Evolutionary conservation across 352 stramenopile species (phyloP).

Genomic region (Sclerospora graminicola): DNA sequence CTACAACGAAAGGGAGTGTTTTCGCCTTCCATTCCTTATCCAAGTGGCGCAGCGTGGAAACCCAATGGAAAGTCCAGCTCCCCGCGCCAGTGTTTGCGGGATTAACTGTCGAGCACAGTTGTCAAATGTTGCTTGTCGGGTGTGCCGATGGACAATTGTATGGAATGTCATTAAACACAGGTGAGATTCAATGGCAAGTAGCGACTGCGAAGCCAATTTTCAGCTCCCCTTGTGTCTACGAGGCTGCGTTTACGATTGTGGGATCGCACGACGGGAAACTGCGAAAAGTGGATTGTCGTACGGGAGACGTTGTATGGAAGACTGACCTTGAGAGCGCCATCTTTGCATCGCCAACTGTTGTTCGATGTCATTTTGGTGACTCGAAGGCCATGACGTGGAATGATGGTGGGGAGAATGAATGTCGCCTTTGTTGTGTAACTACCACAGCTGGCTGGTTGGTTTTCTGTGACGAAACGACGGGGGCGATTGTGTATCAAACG

Average conservation of each 20-base stretch:
- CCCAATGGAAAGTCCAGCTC: constrained; percentile 21
- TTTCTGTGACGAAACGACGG: constrained; percentile 33
- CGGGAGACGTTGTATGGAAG: constrained; percentile 27
- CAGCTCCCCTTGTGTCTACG: constrained; percentile 40
- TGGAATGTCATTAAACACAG: constrained; percentile 16
- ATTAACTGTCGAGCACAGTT: constrained; percentile 13
- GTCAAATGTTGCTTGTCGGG: constrained; percentile 24
- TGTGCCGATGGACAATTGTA: constrained; percentile 45
- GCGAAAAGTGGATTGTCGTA: constrained; percentile 22
- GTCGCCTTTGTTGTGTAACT: constrained; percentile 28
- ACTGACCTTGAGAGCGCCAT: constrained; percentile 20
- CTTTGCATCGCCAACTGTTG: constrained; percentile 36
- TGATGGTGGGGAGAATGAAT: neutral
- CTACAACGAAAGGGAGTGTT: constrained; percentile 31
- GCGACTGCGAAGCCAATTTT: constrained; percentile 44
- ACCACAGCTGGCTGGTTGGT: constrained; percentile 30
- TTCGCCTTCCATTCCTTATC: constrained; percentile 8
- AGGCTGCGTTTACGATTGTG: constrained; percentile 15
- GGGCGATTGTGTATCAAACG: constrained; percentile 20
- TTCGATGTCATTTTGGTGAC: constrained; percentile 8
- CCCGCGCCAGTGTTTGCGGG: constrained; percentile 47
- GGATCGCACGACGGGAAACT: constrained; percentile 46
- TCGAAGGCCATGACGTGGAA: neutral
- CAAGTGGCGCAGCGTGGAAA: constrained; percentile 1
- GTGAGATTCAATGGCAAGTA: constrained; percentile 23